Evolutionary conservation across 2,329 filamentous ascomycete species (phyloP).

Genomic region (Raffaelea deltoideospora): DNA sequence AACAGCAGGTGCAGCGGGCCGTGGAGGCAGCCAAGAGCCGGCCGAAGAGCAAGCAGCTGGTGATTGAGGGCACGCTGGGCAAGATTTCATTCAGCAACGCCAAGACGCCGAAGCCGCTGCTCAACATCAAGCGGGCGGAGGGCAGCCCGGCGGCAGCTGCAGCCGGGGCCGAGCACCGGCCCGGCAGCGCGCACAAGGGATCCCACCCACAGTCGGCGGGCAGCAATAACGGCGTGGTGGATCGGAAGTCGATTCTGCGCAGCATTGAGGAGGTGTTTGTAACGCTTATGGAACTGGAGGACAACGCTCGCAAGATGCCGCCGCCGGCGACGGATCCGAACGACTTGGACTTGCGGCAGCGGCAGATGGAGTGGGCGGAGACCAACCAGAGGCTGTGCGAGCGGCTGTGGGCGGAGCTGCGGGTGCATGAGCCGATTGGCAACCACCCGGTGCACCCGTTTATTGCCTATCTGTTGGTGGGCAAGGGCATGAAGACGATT

Average conservation of each 20-base stretch:
- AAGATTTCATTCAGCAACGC: constrained; percentile 99
- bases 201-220: constrained; percentile 1
- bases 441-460: constrained; percentile 73
- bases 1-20: constrained; percentile 93
- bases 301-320: constrained; percentile 74
- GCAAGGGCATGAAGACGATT: constrained; percentile 92
- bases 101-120: constrained; percentile 85
- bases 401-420: constrained; percentile 72
- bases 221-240: constrained; percentile 33
- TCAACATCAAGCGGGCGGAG: constrained; percentile 87
- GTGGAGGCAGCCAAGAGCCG: constrained; percentile 96
- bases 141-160: constrained; percentile 18
- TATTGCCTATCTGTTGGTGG: constrained; percentile 85
- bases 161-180: constrained; percentile 34
- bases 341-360: constrained; percentile 54
- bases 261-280: constrained; percentile 84
- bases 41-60: constrained; percentile 93
- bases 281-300: constrained; percentile 84
- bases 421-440: constrained; percentile 84
- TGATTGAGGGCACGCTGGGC: constrained; percentile 88
- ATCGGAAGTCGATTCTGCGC: constrained; percentile 68
- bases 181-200: constrained; percentile 30
- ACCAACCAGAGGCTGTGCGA: constrained; percentile 56
- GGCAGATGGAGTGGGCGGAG: constrained; percentile 67
- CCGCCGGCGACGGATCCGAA: constrained; percentile 41